Evolutionary conservation across 2,329 filamentous ascomycete genomes (phyloP).

Genomic region (Trichoderma hamatum): DNA sequence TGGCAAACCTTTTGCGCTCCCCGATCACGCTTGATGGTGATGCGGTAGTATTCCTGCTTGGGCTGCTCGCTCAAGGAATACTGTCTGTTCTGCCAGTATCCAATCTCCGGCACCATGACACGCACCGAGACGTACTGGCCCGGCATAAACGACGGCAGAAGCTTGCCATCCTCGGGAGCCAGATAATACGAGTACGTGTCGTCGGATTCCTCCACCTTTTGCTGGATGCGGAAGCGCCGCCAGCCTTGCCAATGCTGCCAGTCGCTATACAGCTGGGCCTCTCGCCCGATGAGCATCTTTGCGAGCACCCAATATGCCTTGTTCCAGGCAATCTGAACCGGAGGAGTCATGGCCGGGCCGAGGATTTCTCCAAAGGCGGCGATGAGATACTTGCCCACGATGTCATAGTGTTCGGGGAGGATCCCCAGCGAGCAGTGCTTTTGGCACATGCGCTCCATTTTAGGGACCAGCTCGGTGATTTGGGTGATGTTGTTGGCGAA

Average conservation of each 20-base stretch:
- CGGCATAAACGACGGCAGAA: constrained; percentile 65
- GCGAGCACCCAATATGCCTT: constrained; percentile 75
- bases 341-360: constrained; percentile 64
- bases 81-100: constrained; percentile 67
- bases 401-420: constrained; percentile 67
- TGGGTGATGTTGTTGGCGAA: constrained; percentile 73
- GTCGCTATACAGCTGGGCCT: constrained; percentile 63
- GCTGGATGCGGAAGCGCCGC: constrained; percentile 66
- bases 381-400: constrained; percentile 71
- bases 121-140: constrained; percentile 74
- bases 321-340: constrained; percentile 68
- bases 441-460: constrained; percentile 63
- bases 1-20: constrained; percentile 49
- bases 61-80: constrained; percentile 73
- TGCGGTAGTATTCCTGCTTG: constrained; percentile 64
- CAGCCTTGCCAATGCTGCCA: constrained; percentile 67
- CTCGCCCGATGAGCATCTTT: constrained; percentile 69
- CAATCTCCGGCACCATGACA: constrained; percentile 57
- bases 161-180: constrained; percentile 61
- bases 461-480: constrained; percentile 57
- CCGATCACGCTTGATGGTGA: constrained; percentile 70
- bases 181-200: constrained; percentile 74
- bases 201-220: constrained; percentile 67
- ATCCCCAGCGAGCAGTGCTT: constrained; percentile 75
- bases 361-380: constrained; percentile 68